Percentiles rank a stretch among this genome's conserved stretches.
Evolutionary conservation across 75 land plant genomes (phyloP).

Genomic region (Larix kaempferi): DNA sequence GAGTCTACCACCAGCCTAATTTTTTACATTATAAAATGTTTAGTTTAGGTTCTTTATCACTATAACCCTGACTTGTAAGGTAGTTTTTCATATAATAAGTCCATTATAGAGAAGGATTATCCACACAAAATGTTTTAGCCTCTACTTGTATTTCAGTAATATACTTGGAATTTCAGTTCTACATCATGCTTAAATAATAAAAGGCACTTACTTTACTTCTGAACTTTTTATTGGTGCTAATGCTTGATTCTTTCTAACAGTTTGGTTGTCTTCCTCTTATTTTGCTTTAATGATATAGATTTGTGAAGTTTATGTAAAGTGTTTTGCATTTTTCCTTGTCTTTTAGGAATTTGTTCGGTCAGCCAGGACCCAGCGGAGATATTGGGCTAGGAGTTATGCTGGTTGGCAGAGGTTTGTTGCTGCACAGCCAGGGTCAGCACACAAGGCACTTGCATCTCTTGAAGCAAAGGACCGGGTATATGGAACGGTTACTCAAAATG

Average conservation of each 20-base stretch:
- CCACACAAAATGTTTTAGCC: neutral
- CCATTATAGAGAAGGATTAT: neutral
- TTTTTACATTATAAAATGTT: neutral
- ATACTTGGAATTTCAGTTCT: neutral
- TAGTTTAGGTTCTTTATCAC: neutral
- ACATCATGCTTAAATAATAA: too few species aligned
- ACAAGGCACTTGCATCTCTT: slow-evolving; percentile 66
- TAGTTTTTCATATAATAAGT: neutral
- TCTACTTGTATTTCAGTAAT: neutral
- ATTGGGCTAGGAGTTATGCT: slow-evolving; percentile 95
- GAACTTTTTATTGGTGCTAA: neutral
- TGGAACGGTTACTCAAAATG: slow-evolving; percentile 91
- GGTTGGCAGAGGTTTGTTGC: slow-evolving; percentile 83
- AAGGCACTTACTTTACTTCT: neutral
- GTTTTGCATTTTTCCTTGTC: neutral
- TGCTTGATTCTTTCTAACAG: neutral
- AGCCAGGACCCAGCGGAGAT: slow-evolving; percentile 57
- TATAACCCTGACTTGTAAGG: neutral
- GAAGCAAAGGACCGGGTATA: slow-evolving; percentile 63
- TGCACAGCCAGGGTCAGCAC: slow-evolving; percentile 75
- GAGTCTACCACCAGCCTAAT: too few species aligned
- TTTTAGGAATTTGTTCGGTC: slow-evolving; percentile 78
- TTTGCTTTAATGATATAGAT: neutral
- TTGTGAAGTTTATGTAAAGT: neutral
- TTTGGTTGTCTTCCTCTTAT: neutral